These are phyloP conservation scores for Cyclanthera cordifolia DNA, from an alignment of 306 rosid species.

Conservation along the genomic window DNA sequence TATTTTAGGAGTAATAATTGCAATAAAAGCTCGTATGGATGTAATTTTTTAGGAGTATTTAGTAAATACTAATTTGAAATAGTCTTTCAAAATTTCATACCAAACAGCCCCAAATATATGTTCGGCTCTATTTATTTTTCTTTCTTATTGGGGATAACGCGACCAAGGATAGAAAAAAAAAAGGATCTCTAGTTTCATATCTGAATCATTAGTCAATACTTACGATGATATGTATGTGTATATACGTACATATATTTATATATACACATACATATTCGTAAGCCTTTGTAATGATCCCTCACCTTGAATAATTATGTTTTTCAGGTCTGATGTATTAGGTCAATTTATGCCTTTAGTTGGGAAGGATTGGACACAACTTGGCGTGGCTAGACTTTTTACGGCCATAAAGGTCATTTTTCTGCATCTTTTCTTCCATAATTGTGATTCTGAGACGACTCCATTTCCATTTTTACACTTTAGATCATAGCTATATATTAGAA, in stretches of 20 bases:
- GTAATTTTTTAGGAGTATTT: too few relatives aligned
- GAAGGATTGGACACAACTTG: conserved; percentile 94
- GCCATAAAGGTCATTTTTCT: conserved; percentile 60
- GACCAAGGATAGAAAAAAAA: too few relatives aligned
- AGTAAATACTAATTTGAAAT: too few relatives aligned
- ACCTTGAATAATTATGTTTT: conserved; percentile 8
- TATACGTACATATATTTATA: too few relatives aligned
- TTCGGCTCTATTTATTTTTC: neutral
- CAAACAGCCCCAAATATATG: too few relatives aligned
- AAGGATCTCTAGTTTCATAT: neutral
- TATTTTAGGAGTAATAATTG: too few relatives aligned
- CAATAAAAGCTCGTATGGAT: too few relatives aligned
- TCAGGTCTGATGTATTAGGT: conserved; percentile 95
- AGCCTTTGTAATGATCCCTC: too few relatives aligned
- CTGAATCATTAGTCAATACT: neutral
- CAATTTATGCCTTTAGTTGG: conserved; percentile 99
- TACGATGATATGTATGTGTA: too few relatives aligned
- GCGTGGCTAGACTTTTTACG: conserved; percentile 84
- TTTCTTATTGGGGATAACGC: neutral
- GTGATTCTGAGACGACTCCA: neutral
- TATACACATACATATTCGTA: too few relatives aligned
- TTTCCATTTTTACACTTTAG: neutral
- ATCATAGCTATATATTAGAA: neutral
- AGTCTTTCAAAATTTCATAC: too few relatives aligned
- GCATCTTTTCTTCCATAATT: neutral